Conservation (phyloP, 139 green algal species). For the Astrephomene gubernaculifera region DNA sequence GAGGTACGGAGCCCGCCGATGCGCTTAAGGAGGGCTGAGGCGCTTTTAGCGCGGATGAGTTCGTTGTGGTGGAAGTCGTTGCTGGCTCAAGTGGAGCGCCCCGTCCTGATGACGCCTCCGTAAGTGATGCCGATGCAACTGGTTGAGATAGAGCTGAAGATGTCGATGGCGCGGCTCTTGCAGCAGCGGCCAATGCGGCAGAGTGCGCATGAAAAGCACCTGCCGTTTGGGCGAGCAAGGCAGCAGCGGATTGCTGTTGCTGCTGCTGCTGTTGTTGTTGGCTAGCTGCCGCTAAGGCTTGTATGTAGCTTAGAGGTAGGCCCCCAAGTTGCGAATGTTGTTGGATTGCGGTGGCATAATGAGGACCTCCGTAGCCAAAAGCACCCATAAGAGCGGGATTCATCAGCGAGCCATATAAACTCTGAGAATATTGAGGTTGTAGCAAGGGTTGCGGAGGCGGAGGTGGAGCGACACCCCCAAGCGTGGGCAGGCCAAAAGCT, state of each 20-base stretch:
- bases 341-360: neutral
- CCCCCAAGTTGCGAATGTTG: neutral
- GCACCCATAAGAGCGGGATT: constrained; percentile 29
- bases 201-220: constrained; percentile 24
- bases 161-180: neutral
- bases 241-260: neutral
- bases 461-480: neutral
- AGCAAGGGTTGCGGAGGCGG: neutral
- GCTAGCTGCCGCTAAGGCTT: constrained; percentile 22
- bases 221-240: neutral
- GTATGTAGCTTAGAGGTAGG: constrained; percentile 11
- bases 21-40: neutral
- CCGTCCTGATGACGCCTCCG: neutral
- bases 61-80: neutral
- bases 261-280: constrained; percentile 37
- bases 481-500: constrained; percentile 14
- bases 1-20: neutral
- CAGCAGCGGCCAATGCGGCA: neutral
- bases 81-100: neutral
- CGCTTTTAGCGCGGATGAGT: neutral
- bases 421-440: neutral
- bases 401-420: constrained; percentile 1
- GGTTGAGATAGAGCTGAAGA: constrained; percentile 26
- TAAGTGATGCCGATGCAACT: neutral
- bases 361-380: neutral